Evolutionary conservation across 2,329 filamentous ascomycete genomes (phyloP), one percentile per base, ranked within the genome.

Genomic region (Xylaria sp.): DNA sequence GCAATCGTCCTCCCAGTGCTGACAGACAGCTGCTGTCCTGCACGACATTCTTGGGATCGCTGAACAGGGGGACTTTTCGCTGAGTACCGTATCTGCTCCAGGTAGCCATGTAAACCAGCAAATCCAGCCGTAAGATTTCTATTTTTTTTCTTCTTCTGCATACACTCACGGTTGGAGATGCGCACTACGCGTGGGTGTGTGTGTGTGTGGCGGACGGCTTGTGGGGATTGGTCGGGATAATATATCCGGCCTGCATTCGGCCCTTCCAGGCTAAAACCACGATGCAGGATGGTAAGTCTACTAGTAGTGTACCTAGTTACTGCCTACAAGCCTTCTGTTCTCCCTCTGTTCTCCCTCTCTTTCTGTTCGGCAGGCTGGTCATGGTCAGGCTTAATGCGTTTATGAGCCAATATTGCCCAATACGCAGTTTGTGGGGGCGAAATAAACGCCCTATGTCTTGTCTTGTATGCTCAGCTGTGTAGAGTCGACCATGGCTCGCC

Each of bases 221-320:
- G 66, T 67, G 63, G 71, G 71, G 72, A 81, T 80, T 81, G 78
- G 79, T 70, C 76, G 78, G 79, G 74, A 79, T 78, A 82, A 80
- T 71, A 79, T 71, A 78, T 72, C 74, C 76, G 75, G 73, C 71
- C 75, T 73, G 73, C 72, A 80, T 76, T 80, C 79, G 79, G 79
- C 78, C 80, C 79, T 80, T 82, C 80, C 78, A 82, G 81, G 80
- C 81, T 83, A 82, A 82, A 82, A 73, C 77, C 76, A 70, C 67
- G 68, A 72, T 72, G 73, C 72, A 76, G 73, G 77, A 74, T 73
- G 70, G 70, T 62, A 31, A 55, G 74, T 66, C 63, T 58, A 31
- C 43, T 28, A 28, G 28, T 4, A 20, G 36, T 43, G 12, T 58
- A 43, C 52, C 18, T 55, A 58, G 33, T 36, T 58, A 73, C 71